Evolutionary conservation across 2,329 filamentous ascomycete genomes (phyloP), one percentile per base, ranked within the genome.

Genomic region (Nigrospora oryzae): DNA sequence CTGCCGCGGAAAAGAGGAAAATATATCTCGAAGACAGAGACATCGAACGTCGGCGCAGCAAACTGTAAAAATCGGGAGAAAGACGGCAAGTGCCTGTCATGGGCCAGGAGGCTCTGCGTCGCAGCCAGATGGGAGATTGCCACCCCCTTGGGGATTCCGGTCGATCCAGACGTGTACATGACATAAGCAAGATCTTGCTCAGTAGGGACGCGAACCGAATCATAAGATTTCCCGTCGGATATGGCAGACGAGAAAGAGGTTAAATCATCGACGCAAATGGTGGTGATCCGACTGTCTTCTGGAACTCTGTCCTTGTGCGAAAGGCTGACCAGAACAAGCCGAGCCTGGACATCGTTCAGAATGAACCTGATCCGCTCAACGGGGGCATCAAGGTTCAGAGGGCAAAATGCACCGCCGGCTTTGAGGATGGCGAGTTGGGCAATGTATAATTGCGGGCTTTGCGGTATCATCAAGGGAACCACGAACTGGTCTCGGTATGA

Each of bases 21-120:
- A 71, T 95, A 95, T 7, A 94, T 90, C 60, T 96, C 90, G 60
- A 96, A 96, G 6, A 95, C 84, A 0, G 88, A 95, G 8, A 96
- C 90, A 62, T 96, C 90, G 59, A 96, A 96, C 0, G 89, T 95
- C 1, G 90, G 88, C 3, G 89, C 84, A 5, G 90, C 90, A 61
- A 95, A 95, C 60, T 96, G 90, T 1, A 96, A 74, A 60, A 96
- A 95, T 38, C 89, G 78, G 14, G 71, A 70, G 58, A 95, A 95
- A 0, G 43, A 35, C 2, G 90, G 90, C 36, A 96, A 83, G 54
- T 90, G 81, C 39, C 69, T 73, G 56, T 94, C 75, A 58, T 96
- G 90, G 2, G 88, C 87, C 37, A 95, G 72, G 8, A 96, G 65
- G 46, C 86, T 88, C 61, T 95, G 90, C 0, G 86, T 85, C 8